Evolutionary conservation across 768 basidiomycete species (phyloP).

Genomic region (Pleurotus pulmonarius): DNA sequence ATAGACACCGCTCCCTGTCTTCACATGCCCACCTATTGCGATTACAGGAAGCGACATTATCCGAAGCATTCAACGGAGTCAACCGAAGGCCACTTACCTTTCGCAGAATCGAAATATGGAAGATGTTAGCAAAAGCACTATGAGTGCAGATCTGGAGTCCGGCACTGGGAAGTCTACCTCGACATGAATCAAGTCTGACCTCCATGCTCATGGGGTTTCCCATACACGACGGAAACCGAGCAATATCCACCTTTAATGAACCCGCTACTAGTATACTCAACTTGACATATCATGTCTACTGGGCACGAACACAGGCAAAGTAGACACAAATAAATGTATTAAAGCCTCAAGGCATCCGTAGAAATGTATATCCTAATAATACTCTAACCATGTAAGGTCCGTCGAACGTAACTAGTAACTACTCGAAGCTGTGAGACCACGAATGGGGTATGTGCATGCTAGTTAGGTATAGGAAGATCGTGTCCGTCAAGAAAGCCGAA

Average conservation of each 20-base stretch:
- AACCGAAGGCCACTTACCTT: background rate
- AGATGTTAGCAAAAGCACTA: background rate
- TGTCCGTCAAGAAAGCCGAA: conserved; percentile 4
- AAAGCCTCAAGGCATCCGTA: background rate
- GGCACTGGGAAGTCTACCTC: background rate
- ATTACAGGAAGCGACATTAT: conserved; percentile 1
- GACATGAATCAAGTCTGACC: background rate
- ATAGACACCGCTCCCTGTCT: conserved; percentile 2
- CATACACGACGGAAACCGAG: no score
- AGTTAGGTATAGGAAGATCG: background rate
- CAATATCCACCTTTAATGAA: no score
- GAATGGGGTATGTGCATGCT: background rate
- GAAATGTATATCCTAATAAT: no score
- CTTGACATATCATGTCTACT: no score
- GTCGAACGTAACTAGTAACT: no score
- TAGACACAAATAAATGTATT: no score
- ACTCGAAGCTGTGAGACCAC: no score
- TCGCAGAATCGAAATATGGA: background rate
- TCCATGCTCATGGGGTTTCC: no score
- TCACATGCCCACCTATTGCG: background rate
- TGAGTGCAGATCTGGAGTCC: background rate
- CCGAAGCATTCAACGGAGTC: background rate
- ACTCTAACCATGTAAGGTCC: no score
- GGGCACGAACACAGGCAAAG: no score
- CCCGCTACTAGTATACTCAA: no score